Conservation (phyloP, 2,329 filamentous ascomycete genomes). For the Fusarium camptoceras region DNA sequence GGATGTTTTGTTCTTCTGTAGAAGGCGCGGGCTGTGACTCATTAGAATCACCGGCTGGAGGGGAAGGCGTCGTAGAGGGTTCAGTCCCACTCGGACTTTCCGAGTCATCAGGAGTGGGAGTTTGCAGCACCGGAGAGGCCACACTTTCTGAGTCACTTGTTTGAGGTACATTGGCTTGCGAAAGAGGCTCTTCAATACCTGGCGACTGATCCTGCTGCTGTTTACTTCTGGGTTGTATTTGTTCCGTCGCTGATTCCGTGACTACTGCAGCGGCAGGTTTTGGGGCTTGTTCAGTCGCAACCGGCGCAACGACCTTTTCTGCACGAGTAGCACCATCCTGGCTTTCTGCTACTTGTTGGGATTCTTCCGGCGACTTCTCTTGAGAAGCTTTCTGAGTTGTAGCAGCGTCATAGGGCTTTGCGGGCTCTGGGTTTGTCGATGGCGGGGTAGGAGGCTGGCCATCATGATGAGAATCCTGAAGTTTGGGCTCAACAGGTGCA, state of each 20-base stretch:
- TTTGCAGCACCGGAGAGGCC: slow-evolving; percentile 18
- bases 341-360: neutral
- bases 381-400: slow-evolving; percentile 1
- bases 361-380: slow-evolving; percentile 1
- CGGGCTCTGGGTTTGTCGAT: slow-evolving; percentile 33
- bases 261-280: neutral
- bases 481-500: slow-evolving; percentile 12
- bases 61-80: slow-evolving; percentile 26
- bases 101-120: slow-evolving; percentile 29
- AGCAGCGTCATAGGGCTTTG: slow-evolving; percentile 21
- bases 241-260: neutral
- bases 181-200: neutral
- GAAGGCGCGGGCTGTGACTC: slow-evolving; percentile 19
- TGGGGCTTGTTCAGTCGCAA: neutral
- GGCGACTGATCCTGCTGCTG: slow-evolving; percentile 16
- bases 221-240: slow-evolving; percentile 16
- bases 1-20: slow-evolving; percentile 9
- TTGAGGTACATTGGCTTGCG: neutral
- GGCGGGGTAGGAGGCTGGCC: slow-evolving; percentile 42
- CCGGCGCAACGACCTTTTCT: neutral
- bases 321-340: neutral
- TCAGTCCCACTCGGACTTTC: slow-evolving; percentile 29
- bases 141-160: neutral
- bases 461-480: slow-evolving; percentile 22
- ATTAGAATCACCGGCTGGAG: slow-evolving; percentile 14